Base-by-base conservation (phyloP, 129 eudicot genomes). In the Calendula officinalis region DNA sequence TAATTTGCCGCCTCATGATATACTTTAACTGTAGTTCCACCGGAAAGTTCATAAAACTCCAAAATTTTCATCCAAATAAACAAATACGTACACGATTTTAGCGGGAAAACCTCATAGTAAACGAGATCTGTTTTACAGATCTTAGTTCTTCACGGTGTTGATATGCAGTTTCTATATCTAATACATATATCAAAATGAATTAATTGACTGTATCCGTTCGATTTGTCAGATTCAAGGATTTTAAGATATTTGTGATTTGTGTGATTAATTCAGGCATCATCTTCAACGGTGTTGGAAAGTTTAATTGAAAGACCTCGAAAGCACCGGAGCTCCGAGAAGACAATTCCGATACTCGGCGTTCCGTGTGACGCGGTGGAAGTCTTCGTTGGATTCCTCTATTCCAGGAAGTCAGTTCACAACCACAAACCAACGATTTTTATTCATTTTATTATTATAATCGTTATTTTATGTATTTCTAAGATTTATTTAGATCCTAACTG, bases 331-430 rank as follows among this genome's bases (percentile, higher is more conserved):
- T 75, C 82, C 34, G 86, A 75, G 51, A 79, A 50, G 61, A 84
- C 69, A 8, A 78, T 88, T 67, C 83, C 75, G 62, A 86, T 94
- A 30, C 75, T 75, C 66, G 99, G 99, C 14, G 99, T 94, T 34
- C 99, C 99, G 8, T 70, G 75, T 74, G 95, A 88, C 66, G 97
- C 99, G 57, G 99, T 94, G 59, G 62, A 72, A 27, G 86, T 68
- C 49, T 94, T 94, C 78, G 68, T 94, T 15, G 75, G 83, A 47
- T 94, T 75, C 69, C 80, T 94, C 22, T 82, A 77, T 76, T 74
- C 92, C 7, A 55, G 75, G 72, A 83, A 67, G 99, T 94, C 6
- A 78, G 90, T 73, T 74, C 67, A 52, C 39, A 47, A 57, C 22
- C 75, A 32, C 74, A 68, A 54, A 74, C 77, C 78, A 66, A 17